Evolutionary conservation across 2,329 filamentous ascomycete genomes (phyloP).

Genomic region (Claviceps africana): DNA sequence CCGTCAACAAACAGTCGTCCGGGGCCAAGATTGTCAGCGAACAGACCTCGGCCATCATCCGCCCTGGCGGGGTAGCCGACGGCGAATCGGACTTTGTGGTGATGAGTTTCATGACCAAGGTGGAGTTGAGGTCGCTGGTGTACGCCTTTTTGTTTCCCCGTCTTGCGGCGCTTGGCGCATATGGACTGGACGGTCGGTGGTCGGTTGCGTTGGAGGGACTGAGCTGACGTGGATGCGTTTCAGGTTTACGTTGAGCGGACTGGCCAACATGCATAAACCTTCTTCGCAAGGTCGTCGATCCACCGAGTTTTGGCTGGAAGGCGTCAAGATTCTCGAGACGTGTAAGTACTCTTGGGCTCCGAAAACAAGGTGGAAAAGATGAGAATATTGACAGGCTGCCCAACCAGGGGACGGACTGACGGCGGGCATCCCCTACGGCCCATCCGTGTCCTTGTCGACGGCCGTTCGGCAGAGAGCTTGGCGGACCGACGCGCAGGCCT

Average conservation of each 20-base stretch:
- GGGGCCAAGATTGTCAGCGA: conserved; percentile 37
- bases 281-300: conserved; percentile 19
- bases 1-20: conserved; percentile 37
- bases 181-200: too few species aligned
- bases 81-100: conserved; percentile 40
- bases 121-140: conserved; percentile 42
- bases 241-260: conserved; percentile 41
- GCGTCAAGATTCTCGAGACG: conserved; percentile 31
- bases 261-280: conserved; percentile 29
- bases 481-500: conserved; percentile 51
- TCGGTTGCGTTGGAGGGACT: conserved; percentile 3
- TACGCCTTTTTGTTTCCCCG: conserved; percentile 19
- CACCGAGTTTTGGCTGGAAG: conserved; percentile 28
- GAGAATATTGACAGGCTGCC: background rate
- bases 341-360: conserved; percentile 20
- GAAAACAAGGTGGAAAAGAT: background rate
- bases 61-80: conserved; percentile 27
- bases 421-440: conserved; percentile 22
- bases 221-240: conserved; percentile 1
- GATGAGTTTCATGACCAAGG: conserved; percentile 46
- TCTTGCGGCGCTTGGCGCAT: background rate
- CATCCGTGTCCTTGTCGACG: conserved; percentile 39
- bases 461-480: conserved; percentile 47
- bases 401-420: conserved; percentile 23
- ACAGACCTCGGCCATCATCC: conserved; percentile 42